A percentile compares a stretch with the other conserved stretches of the same genome.
These are phyloP conservation scores for Mortierella sp. DNA, from an alignment of 371 early-diverging fungal species.

Conservation along the genomic window DNA sequence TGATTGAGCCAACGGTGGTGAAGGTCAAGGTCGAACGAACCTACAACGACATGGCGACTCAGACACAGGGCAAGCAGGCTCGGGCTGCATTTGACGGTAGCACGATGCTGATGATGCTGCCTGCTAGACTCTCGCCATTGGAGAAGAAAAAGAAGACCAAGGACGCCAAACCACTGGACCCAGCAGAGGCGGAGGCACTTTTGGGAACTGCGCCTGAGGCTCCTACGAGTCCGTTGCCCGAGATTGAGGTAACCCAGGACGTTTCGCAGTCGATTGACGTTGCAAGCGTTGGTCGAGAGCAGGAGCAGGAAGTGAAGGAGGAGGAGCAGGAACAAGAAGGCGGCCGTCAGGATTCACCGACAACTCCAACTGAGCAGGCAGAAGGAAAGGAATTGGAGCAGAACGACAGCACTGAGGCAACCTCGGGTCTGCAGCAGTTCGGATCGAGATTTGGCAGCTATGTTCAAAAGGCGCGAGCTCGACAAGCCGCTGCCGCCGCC, in stretches of 20 bases:
- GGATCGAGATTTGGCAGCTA: constrained; percentile 21
- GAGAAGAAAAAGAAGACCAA: constrained; percentile 3
- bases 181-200: constrained; percentile 22
- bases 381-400: constrained; percentile 5
- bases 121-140: neutral
- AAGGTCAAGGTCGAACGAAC: constrained; percentile 3
- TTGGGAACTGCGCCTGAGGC: constrained; percentile 25
- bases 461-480: constrained; percentile 23
- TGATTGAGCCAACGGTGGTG: constrained; percentile 18
- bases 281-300: neutral
- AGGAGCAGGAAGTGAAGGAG: neutral
- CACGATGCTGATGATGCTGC: neutral
- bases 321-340: neutral
- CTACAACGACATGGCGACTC: constrained; percentile 19
- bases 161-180: neutral
- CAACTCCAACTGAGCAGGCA: neutral
- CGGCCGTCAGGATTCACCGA: neutral
- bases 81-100: neutral
- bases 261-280: neutral
- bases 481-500: constrained; percentile 31
- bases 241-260: constrained; percentile 14
- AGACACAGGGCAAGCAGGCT: constrained; percentile 17
- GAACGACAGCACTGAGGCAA: neutral
- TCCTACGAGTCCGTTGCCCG: constrained; percentile 23
- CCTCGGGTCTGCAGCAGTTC: neutral